Evolutionary conservation across 2,329 filamentous ascomycete species (phyloP), one percentile per base, ranked within the genome.

Genomic region (Fusarium illudens): DNA sequence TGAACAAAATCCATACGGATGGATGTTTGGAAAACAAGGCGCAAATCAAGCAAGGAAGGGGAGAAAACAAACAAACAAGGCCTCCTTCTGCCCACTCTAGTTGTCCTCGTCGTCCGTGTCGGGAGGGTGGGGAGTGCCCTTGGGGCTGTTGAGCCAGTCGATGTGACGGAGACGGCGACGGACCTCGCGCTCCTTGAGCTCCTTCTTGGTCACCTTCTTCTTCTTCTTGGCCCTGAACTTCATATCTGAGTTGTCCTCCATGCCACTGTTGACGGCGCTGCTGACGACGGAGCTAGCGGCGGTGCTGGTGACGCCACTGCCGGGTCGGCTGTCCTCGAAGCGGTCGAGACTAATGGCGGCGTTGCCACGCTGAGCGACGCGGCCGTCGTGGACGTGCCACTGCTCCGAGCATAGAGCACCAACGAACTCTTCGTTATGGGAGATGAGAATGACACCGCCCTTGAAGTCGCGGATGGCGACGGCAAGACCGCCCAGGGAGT

Each of bases 371-470:
- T 94, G 90, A 3, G 93, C 92, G 64, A 99, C 90, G 51, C 91
- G 90, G 2, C 96, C 96, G 74, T 95, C 93, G 58, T 89, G 90
- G 70, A 99, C 93, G 80, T 96, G 92, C 92, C 96, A 97, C 81
- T 98, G 94, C 84, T 99, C 96, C 4, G 92, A 92, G 81, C 96
- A 96, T 11, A 99, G 89, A 4, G 95, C 95, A 62, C 95, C 94
- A 53, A 99, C 94, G 75, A 99, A 99, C 80, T 99, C 96, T 78
- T 98, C 94, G 87, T 99, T 98, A 83, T 99, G 96, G 65, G 94
- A 97, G 81, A 99, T 99, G 90, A 99, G 97, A 69, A 99, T 94
- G 3, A 99, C 96, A 80, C 96, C 96, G 71, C 96, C 96, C 84
- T 94, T 96, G 89, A 96, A 99, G 77, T 98, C 96, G 72, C 94